Percentiles rank a stretch among this genome's conserved stretches.
These are phyloP conservation scores for Chrysoporthe puriensis DNA, from an alignment of 2,329 filamentous ascomycete species.

Conservation along the genomic window DNA sequence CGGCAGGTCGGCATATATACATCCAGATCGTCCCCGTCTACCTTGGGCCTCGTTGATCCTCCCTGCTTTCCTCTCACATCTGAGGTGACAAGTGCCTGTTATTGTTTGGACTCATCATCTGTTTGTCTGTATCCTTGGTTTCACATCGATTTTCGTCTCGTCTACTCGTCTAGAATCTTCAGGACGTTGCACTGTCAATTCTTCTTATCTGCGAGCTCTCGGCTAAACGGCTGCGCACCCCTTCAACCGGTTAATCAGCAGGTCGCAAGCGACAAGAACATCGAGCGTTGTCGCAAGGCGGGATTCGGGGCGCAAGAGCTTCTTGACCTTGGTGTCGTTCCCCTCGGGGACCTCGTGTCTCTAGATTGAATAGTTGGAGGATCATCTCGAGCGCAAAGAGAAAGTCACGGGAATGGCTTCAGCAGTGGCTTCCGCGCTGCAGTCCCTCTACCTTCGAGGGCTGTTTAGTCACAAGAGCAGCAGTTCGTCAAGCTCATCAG, in stretches of 20 bases:
- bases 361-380: background rate
- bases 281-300: background rate
- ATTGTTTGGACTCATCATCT: background rate
- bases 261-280: background rate
- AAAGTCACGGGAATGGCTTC: background rate
- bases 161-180: background rate
- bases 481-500: conserved; percentile 15
- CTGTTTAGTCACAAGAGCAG: conserved; percentile 10
- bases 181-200: background rate
- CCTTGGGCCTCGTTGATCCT: background rate
- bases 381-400: background rate
- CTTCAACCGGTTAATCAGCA: background rate
- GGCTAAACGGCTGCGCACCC: background rate
- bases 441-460: conserved; percentile 5
- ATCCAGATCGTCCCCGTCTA: background rate
- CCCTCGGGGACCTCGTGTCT: background rate
- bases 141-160: background rate
- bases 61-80: background rate
- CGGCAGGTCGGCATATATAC: conserved; percentile 10
- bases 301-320: background rate
- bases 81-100: background rate
- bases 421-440: conserved; percentile 1
- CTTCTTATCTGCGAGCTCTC: background rate
- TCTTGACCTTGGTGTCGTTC: background rate
- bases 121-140: background rate